These are phyloP conservation scores for Polygonum maritimum DNA, from an alignment of 148 eudicot genomes.

Conservation along the genomic window DNA sequence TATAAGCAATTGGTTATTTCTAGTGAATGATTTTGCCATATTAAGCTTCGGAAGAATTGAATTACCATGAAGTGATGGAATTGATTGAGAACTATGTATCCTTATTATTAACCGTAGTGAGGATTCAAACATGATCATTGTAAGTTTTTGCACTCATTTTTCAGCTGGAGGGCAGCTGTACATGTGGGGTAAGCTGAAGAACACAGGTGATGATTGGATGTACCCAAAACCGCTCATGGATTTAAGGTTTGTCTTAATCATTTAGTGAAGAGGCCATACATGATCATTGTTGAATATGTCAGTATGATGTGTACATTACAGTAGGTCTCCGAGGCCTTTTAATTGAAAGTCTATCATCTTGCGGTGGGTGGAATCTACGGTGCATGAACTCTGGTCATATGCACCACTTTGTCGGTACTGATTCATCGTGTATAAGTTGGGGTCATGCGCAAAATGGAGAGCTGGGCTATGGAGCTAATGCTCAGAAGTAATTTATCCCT, in stretches of 20 bases:
- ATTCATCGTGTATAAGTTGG: constrained; percentile 95
- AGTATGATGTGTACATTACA: too few relatives aligned
- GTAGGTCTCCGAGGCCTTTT: not conserved
- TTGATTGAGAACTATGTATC: too few relatives aligned
- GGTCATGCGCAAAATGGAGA: constrained; percentile 90
- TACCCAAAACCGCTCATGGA: constrained; percentile 97
- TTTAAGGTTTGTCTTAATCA: constrained; percentile 51
- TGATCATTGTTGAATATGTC: too few relatives aligned
- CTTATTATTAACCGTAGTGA: too few relatives aligned
- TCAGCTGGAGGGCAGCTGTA: constrained; percentile 95
- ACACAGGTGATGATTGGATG: constrained; percentile 94
- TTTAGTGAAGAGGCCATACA: too few relatives aligned
- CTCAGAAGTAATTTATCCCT: constrained; percentile 36
- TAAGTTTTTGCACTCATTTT: too few relatives aligned
- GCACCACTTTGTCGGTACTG: constrained; percentile 97
- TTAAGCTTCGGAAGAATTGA: too few relatives aligned
- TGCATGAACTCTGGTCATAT: constrained; percentile 87
- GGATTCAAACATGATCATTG: too few relatives aligned
- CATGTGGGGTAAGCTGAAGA: constrained; percentile 97
- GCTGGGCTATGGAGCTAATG: constrained; percentile 77
- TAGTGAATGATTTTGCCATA: too few relatives aligned
- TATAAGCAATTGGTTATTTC: too few relatives aligned
- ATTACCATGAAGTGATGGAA: too few relatives aligned
- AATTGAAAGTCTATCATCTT: constrained; percentile 7
- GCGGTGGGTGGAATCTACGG: constrained; percentile 88